Evolutionary conservation across 768 basidiomycete genomes (phyloP), one percentile per base, ranked within the genome.

Genomic region (Clavaria fumosa): DNA sequence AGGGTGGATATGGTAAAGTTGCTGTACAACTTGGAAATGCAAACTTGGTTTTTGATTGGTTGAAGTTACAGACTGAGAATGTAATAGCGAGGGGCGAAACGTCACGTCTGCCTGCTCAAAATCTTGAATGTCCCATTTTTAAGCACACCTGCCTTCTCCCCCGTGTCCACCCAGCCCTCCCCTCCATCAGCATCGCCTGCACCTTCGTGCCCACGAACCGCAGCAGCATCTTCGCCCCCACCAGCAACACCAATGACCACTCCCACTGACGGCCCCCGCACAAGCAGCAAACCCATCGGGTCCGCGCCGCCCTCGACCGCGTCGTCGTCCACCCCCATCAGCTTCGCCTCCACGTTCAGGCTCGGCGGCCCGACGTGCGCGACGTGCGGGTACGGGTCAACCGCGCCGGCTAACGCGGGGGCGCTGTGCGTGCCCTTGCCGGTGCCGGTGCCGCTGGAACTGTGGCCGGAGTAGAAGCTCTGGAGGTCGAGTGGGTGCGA

Each of bases 401-500:
- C 54, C 1, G 51, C 50, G n/a, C n/a, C n/a, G n/a, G n/a, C n/a
- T n/a, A n/a, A n/a, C n/a, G n/a, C n/a, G n/a, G n/a, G n/a, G n/a
- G n/a, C n/a, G n/a, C n/a, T n/a, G n/a, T n/a, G n/a, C n/a, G n/a
- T n/a, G n/a, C n/a, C n/a, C n/a, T n/a, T n/a, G n/a, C n/a, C n/a
- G n/a, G n/a, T n/a, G n/a, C n/a, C n/a, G n/a, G n/a, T n/a, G n/a
- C n/a, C n/a, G n/a, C n/a, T n/a, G n/a, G n/a, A n/a, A n/a, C n/a
- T n/a, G n/a, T n/a, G n/a, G n/a, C n/a, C n/a, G 3, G 43, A 39
- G 3, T 69, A 64, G 53, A 86, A 72, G 7, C 75, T 66, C 56
- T 95, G 90, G 18, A 95, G 55, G 53, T 96, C 90, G 38, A 85
- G 70, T 5, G 82, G 75, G 50, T 91, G 82, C 5, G 83, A 72